Conservation (phyloP, 2,329 filamentous ascomycete species). For the Pyrenochaeta sp. region DNA sequence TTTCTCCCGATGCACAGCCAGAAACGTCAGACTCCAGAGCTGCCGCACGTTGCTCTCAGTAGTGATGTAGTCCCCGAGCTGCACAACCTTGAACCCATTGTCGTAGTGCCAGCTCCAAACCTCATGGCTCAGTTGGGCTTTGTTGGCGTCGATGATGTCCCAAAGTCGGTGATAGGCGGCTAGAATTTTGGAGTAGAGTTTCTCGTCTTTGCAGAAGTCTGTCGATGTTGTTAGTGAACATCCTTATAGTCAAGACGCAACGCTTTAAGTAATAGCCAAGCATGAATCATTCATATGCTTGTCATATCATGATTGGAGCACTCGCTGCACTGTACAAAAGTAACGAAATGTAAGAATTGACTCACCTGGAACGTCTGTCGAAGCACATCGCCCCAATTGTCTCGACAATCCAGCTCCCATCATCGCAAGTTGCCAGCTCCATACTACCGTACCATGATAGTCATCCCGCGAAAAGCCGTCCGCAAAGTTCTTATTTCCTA, state of each 20-base stretch:
- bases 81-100: conserved; percentile 58
- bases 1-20: conserved; percentile 59
- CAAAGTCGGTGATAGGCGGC: conserved; percentile 67
- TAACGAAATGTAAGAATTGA: background rate
- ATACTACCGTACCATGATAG: conserved; percentile 71
- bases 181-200: conserved; percentile 55
- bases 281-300: too few relatives aligned
- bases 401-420: conserved; percentile 67
- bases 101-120: conserved; percentile 70
- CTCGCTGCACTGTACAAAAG: too few relatives aligned
- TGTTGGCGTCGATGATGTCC: conserved; percentile 67
- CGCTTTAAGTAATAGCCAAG: too few relatives aligned
- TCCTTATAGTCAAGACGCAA: too few relatives aligned
- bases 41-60: conserved; percentile 63
- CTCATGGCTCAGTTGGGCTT: conserved; percentile 60
- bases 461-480: conserved; percentile 63
- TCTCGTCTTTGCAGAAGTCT: conserved; percentile 59
- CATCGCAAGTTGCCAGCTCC: conserved; percentile 71
- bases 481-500: conserved; percentile 52
- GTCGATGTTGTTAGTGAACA: conserved; percentile 34
- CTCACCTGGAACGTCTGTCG: conserved; percentile 16
- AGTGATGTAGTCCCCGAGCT: conserved; percentile 60
- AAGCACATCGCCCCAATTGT: conserved; percentile 63
- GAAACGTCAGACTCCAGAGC: conserved; percentile 66
- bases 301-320: too few relatives aligned